Base-by-base conservation (phyloP, 2,329 filamentous ascomycete species). In the Aphanoascus verrucosus region DNA sequence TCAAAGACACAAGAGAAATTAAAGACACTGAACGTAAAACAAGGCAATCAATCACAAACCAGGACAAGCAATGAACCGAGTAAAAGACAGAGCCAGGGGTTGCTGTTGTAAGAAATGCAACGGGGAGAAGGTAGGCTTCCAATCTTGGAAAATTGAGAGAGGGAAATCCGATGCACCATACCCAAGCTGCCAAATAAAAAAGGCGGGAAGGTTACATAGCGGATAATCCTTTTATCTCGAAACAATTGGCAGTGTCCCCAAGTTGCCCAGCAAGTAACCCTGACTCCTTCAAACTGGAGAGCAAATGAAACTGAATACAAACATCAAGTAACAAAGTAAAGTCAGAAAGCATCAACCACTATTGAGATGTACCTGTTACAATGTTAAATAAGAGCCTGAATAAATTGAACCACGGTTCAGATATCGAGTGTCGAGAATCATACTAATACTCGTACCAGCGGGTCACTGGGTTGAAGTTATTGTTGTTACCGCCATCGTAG, bases 131-230 rank as follows among this genome's bases (percentile, higher is more conserved):
- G 43, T 42, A 35, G 51, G 44, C 51, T 53, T 53, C 51, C 51
- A 53, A 53, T 17, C 35, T 48, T 53, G 44, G 43, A 56, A 53
- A 53, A 56, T 19, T 49, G 31, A n/a, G 38, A 44, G 47, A 48
- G 60, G 60, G 59, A 60, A 59, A 58, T 49, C 53, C 28, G 59
- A 61, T 55, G 58, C 56, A 60, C 56, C 61, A 57, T 57, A 58
- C 56, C 57, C 59, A 60, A 60, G 63, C 62, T 58, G 55, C 52
- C 52, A 54, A 54, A 46, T 15, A 43, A 40, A 14, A 40, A 45
- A 31, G 31, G 3, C 5, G 32, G 53, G 55, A 60, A 59, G 58
- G 56, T 58, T 58, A 44, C 56, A 57, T 55, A 61, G 57, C 43
- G 35, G 43, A 49, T 49, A 49, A 15, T 53, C 43, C 41, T 28